Conservation (phyloP, 352 stramenopile genomes). For the Elongisporangium anandrum region DNA sequence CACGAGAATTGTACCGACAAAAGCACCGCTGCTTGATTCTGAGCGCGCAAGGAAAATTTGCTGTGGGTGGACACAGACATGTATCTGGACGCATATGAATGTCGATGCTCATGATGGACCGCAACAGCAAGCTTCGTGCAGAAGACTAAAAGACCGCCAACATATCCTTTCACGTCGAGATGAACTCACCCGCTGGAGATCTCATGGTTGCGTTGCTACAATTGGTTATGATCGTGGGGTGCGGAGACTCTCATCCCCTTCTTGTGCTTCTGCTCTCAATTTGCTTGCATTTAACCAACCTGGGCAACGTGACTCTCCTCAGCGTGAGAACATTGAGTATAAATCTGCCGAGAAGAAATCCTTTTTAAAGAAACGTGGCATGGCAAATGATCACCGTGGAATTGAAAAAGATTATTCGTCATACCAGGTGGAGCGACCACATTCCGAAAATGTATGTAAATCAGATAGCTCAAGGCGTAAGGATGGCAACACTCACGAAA, state of each 20-base stretch:
- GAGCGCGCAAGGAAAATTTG: constrained; percentile 41
- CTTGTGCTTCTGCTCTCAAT: background rate
- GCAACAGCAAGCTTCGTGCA: background rate
- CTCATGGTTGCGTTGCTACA: background rate
- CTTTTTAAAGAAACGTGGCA: too few relatives aligned
- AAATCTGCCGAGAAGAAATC: background rate
- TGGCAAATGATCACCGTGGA: background rate
- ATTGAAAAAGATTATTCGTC: background rate
- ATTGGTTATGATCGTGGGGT: background rate
- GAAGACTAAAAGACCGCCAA: background rate
- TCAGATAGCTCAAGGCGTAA: background rate
- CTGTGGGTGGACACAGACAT: constrained; percentile 66
- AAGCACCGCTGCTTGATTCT: constrained; percentile 4
- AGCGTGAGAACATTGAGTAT: background rate
- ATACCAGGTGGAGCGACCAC: background rate
- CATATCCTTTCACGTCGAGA: constrained; percentile 15
- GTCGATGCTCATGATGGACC: constrained; percentile 6
- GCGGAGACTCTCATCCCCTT: background rate
- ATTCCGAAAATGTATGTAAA: background rate
- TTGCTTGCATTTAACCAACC: background rate
- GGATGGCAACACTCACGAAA: background rate
- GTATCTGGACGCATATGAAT: constrained; percentile 40
- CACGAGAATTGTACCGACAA: background rate
- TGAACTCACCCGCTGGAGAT: constrained; percentile 17
- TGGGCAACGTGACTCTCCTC: background rate